Evolutionary conservation across 2,329 filamentous ascomycete genomes (phyloP), one percentile per base, ranked within the genome.

Genomic region (Elsinoe fawcettii): DNA sequence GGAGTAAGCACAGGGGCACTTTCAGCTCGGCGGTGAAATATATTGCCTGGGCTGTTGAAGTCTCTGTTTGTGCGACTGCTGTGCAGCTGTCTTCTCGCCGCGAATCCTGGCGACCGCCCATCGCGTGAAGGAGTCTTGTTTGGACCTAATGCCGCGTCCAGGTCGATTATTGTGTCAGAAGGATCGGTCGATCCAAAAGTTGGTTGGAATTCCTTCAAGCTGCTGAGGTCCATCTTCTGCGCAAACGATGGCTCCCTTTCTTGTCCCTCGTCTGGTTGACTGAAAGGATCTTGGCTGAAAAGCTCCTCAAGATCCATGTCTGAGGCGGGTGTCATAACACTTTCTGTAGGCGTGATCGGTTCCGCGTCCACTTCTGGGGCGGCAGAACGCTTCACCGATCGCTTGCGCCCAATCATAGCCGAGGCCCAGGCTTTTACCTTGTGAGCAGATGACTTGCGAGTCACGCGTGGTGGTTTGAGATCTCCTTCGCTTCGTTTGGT

Each of bases 81-180:
- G 69, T 93, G 88, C 67, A 93, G 79, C 59, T 86, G 81, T 62
- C 86, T 80, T 65, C 86, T 83, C 36, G 76, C 73, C 12, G 37
- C 54, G 49, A 56, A 56, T 16, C 54, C 54, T 7, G 54, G 54
- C 7, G 54, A 56, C 14, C 41, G 23, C 32, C 69, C 67, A 56
- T 69, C 66, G 9, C 65, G 65, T 59, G 84, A 75, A 23, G 88
- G 87, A 0, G 90, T 95, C 65, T 95, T 93, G 71, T 96, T 95
- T 0, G 92, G 90, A 1, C 90, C 91, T 1, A 97, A 79, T 23
- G 92, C 93, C 16, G 91, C 92, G 73, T 99, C 93, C 41, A 99
- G 76, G 70, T 99, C 93, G 61, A 99, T 95, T 70, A 96, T 86
- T 6, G 88, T 85, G 66, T 84, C 88, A 55, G 85, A 80, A 2